Evolutionary conservation across 129 eudicot species (phyloP).

Genomic region (Flaveria bidentis): DNA sequence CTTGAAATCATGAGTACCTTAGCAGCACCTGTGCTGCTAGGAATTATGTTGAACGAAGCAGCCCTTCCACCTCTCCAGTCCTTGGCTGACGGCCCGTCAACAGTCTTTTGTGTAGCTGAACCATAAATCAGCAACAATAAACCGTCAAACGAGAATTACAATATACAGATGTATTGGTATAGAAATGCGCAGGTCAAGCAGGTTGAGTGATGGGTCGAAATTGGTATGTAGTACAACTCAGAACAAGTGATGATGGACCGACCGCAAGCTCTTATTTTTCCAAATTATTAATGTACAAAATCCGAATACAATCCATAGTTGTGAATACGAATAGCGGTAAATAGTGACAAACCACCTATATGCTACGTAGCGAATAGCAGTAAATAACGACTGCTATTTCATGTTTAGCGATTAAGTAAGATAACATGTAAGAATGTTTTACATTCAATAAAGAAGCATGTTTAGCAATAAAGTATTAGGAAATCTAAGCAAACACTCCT

Average conservation of each 20-base stretch:
- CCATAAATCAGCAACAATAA: background rate
- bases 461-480: no score
- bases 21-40: slow-evolving; percentile 78
- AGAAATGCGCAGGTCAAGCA: background rate
- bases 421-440: no score
- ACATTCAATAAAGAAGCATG: no score
- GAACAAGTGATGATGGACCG: background rate
- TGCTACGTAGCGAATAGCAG: no score
- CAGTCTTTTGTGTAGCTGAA: slow-evolving; percentile 72
- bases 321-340: no score
- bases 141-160: background rate
- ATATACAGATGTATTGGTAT: background rate
- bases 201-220: background rate
- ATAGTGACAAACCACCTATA: no score
- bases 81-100: slow-evolving; percentile 67
- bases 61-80: slow-evolving; percentile 82
- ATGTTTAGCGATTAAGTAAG: no score
- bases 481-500: no score
- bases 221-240: background rate
- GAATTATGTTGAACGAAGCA: slow-evolving; percentile 72
- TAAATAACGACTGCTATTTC: no score
- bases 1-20: slow-evolving; percentile 37
- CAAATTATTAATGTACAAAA: background rate
- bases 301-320: no score
- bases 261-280: background rate